Evolutionary conservation across 2,329 filamentous ascomycete genomes (phyloP).

Genomic region (Colletotrichum echinochloae): DNA sequence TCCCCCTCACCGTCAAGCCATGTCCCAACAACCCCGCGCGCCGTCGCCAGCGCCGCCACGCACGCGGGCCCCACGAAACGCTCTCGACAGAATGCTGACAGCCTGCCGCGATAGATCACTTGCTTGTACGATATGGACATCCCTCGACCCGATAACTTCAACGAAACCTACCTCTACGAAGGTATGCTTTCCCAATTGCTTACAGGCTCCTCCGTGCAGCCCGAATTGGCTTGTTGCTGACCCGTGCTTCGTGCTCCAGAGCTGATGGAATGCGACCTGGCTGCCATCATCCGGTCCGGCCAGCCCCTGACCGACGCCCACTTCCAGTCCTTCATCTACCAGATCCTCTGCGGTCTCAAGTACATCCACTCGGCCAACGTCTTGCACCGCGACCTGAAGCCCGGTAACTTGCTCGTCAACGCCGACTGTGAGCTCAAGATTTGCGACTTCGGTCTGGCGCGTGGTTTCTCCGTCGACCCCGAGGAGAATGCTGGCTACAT

Average conservation of each 20-base stretch:
- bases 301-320: conserved; percentile 98
- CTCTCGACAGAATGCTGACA: conserved; percentile 32
- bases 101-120: conserved; percentile 76
- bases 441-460: conserved; percentile 95
- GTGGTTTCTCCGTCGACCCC: conserved; percentile 96
- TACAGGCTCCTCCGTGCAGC: conserved; percentile 12
- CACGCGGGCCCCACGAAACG: conserved; percentile 20
- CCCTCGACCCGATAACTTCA: conserved; percentile 96
- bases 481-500: conserved; percentile 99
- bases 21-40: conserved; percentile 20
- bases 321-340: conserved; percentile 99
- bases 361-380: conserved; percentile 99
- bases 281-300: conserved; percentile 96
- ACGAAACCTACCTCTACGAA: conserved; percentile 98
- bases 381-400: conserved; percentile 95
- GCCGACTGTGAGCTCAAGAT: conserved; percentile 99
- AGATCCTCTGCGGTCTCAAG: conserved; percentile 98
- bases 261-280: conserved; percentile 98
- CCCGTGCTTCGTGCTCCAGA: conserved; percentile 65
- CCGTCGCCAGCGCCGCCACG: conserved; percentile 12
- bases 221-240: conserved; percentile 17
- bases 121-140: conserved; percentile 99
- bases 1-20: neutral
- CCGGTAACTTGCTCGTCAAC: conserved; percentile 96
- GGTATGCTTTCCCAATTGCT: conserved; percentile 66